phyloP scores from a whole-genome alignment of 1,284 basidiomycete species.

The Rhodotorula sp. region DNA sequence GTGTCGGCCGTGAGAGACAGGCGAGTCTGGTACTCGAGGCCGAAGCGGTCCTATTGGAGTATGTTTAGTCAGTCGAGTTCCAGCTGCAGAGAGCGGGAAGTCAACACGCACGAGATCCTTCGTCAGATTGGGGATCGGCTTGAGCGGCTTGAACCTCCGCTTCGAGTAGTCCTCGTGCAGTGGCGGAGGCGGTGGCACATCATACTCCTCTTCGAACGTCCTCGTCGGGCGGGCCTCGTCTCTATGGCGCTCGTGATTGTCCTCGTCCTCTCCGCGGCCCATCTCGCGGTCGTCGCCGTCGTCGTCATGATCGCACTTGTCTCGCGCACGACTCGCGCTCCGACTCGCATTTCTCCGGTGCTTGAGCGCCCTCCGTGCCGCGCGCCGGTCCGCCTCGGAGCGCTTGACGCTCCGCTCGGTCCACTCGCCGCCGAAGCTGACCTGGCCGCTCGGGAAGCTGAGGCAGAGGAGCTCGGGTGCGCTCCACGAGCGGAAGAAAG shows the following conservation, averaged over 20 bases:
- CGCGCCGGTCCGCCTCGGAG: conserved; percentile 26
- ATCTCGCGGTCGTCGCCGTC: not conserved
- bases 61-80: not conserved
- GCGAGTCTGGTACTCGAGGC: conserved; percentile 20
- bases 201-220: conserved; percentile 18
- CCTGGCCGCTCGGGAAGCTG: conserved; percentile 19
- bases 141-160: not conserved
- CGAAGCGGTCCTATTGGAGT: conserved; percentile 6
- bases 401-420: conserved; percentile 25
- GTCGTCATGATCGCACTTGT: not conserved
- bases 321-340: not conserved
- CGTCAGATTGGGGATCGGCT: not conserved
- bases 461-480: conserved; percentile 39
- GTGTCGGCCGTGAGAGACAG: conserved; percentile 22
- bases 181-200: conserved; percentile 25
- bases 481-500: conserved; percentile 34
- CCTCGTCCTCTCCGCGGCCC: not conserved
- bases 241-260: not conserved
- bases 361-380: conserved; percentile 15
- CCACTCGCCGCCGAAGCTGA: conserved; percentile 31
- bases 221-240: not conserved
- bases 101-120: conserved; percentile 8
- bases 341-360: not conserved
- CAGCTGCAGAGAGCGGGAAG: no score
- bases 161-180: conserved; percentile 5